Evolutionary conservation across 148 eudicot genomes (phyloP), one percentile per base, ranked within the genome.

Genomic region (Rhododendron simsii): DNA sequence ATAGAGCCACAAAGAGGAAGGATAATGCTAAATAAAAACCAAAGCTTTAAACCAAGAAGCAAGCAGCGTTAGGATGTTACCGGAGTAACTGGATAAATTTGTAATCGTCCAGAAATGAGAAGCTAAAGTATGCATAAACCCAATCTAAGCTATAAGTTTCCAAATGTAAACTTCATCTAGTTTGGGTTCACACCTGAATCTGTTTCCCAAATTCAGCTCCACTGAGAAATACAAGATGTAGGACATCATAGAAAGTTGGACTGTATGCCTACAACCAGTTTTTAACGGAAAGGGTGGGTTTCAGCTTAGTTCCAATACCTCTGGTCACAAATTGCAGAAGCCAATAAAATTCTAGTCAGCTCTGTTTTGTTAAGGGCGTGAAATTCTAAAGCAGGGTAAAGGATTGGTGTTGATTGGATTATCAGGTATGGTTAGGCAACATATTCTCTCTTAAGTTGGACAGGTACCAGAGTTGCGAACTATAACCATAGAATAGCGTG

Each of bases 1-100:
- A 57, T 30, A 47, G 61, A 82, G 57, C n/a, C 61, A 37, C 45
- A 65, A 74, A 86, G 74, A 0, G 47, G 30, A 16, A 48, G 51
- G 45, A 79, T 59, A 48, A 47, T 9, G 10, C 16, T 44, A 45
- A 69, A 65, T 14, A 28, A 55, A 45, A 41, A 57, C 13, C 35
- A 78, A 77, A 82, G 84, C 51, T 23, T 41, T 3, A 23, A 82
- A 23, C 33, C 50, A 82, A 82, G 21, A 41, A 61, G 74, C 84
- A 39, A 14, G 65, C 33, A 57, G 48, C 30, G 37, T 39, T 81
- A 28, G 83, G 81, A 78, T 47, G 35, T n/a, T 47, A 78, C 55
- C 23, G 35, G 20, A 47, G 57, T n/a, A 12, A 78, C 55, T 45
- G 35, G 35, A 47, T 47, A 50, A 78, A 44, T n/a, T 23, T 47